Evolutionary conservation across 1,284 basidiomycete genomes (phyloP).

Genomic region (Cryptococcus hybrid): DNA sequence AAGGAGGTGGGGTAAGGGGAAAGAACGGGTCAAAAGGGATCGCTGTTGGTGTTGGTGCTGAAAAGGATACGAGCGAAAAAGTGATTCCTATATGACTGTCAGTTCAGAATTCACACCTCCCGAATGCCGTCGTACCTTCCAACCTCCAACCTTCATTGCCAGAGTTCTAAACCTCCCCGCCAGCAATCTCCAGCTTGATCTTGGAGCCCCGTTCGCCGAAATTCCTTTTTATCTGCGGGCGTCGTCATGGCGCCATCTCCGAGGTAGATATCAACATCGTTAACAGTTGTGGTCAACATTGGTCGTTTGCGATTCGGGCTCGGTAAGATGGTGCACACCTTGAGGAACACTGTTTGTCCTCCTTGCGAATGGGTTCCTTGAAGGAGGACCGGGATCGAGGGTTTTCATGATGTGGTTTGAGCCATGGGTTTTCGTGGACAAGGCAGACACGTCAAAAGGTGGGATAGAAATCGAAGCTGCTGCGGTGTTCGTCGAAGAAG

Average conservation of each 20-base stretch:
- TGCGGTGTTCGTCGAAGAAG: no score
- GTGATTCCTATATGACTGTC: slow-evolving; percentile 31
- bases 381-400: slow-evolving; percentile 8
- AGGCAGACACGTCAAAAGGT: neutral
- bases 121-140: slow-evolving; percentile 31
- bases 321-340: neutral
- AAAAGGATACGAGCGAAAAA: slow-evolving; percentile 37
- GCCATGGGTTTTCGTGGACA: neutral
- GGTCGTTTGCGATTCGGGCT: neutral
- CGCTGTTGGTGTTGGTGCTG: slow-evolving; percentile 17
- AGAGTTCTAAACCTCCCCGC: slow-evolving; percentile 48
- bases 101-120: neutral
- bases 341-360: slow-evolving; percentile 9
- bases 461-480: no score
- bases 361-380: slow-evolving; percentile 27
- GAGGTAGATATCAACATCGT: no score
- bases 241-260: no score
- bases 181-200: slow-evolving; percentile 41
- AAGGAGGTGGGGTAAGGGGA: slow-evolving; percentile 2
- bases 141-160: slow-evolving; percentile 45
- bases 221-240: no score
- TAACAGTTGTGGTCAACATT: neutral
- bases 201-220: neutral
- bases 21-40: slow-evolving; percentile 19
- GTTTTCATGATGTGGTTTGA: neutral